Evolutionary conservation across 129 eudicot species (phyloP).

Genomic region (Tanacetum coccineum): DNA sequence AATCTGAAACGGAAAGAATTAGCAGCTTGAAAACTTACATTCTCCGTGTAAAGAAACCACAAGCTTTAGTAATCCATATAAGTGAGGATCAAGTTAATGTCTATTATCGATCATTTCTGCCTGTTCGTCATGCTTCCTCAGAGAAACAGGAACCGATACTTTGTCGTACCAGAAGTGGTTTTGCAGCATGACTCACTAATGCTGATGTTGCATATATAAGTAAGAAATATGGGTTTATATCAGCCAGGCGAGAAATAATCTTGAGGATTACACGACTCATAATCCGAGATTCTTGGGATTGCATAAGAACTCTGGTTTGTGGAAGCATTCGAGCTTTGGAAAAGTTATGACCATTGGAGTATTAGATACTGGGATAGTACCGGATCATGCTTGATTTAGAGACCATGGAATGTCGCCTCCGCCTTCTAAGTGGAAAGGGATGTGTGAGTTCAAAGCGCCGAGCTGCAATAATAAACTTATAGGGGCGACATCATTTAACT

Average conservation of each 20-base stretch:
- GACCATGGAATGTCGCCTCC: slow-evolving; percentile 17
- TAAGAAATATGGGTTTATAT: background rate
- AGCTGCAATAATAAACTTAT: no score
- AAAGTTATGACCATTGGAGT: slow-evolving; percentile 1
- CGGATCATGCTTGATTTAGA: background rate
- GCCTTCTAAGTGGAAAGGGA: slow-evolving; percentile 26
- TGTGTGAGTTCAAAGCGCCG: no score
- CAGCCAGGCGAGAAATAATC: background rate
- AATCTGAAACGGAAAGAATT: background rate
- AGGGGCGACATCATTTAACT: no score
- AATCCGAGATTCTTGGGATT: background rate
- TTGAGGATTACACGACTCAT: background rate
- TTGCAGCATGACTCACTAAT: no score
- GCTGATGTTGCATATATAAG: background rate
- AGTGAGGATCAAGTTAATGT: background rate
- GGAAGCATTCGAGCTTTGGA: background rate
- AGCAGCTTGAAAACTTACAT: slow-evolving; percentile 27
- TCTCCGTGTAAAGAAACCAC: slow-evolving; percentile 28
- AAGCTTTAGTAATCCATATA: background rate
- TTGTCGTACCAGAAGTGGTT: no score
- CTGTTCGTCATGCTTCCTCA: background rate
- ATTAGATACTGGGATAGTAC: background rate
- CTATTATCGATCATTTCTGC: slow-evolving; percentile 25
- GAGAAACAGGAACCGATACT: background rate
- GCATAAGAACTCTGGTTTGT: background rate